Conservation (phyloP, 768 basidiomycete species). For the Gautieria morchelliformis region DNA sequence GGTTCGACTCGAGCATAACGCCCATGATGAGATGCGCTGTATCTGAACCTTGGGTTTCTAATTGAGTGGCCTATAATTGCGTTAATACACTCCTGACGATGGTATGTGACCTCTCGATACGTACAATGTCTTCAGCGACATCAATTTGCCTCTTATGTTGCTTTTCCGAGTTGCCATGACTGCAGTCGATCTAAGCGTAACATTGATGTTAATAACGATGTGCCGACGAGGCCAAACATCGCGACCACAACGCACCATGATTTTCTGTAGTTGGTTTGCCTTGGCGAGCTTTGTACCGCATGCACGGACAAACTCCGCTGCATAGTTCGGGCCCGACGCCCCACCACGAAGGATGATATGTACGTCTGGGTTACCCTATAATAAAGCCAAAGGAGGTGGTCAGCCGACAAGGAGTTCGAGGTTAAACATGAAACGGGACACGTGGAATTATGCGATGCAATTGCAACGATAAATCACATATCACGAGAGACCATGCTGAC, state of each 20-base stretch:
- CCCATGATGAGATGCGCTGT: conserved; percentile 74
- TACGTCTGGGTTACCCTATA: conserved; percentile 79
- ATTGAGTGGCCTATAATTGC: conserved; percentile 50
- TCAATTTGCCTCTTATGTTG: conserved; percentile 82
- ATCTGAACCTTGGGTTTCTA: conserved; percentile 46
- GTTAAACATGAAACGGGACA: too few species aligned
- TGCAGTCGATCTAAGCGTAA: conserved; percentile 74
- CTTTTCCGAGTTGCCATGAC: conserved; percentile 92
- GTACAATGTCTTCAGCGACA: conserved; percentile 84
- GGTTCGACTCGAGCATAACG: conserved; percentile 92
- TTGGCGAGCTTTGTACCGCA: conserved; percentile 68
- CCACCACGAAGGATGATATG: conserved; percentile 95
- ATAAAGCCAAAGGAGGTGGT: neutral
- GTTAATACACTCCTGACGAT: neutral
- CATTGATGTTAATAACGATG: neutral
- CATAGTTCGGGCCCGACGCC: conserved; percentile 81
- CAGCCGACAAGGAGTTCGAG: neutral
- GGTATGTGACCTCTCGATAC: conserved; percentile 17
- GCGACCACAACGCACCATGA: conserved; percentile 58
- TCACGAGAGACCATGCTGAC: conserved; percentile 25
- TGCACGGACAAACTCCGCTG: conserved; percentile 67
- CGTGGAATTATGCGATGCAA: too few species aligned
- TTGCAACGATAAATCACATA: neutral
- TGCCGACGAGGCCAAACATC: too few species aligned
- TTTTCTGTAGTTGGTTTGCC: conserved; percentile 64